Evolutionary conservation across 2,329 filamentous ascomycete species (phyloP), one percentile per base, ranked within the genome.

Genomic region (Hymenoscyphus salicellus): DNA sequence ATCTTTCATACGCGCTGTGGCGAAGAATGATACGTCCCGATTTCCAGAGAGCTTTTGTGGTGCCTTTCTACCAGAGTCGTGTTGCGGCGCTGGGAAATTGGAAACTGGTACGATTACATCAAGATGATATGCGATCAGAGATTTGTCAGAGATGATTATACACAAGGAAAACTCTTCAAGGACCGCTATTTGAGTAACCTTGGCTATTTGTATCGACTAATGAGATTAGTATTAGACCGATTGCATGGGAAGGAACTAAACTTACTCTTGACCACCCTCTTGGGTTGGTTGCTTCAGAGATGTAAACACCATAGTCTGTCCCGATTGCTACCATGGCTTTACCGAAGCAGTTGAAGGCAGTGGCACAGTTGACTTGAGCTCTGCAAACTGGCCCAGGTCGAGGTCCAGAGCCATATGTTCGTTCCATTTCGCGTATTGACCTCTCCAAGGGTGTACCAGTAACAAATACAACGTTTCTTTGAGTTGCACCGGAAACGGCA

Each of bases 1-100:
- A 66, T 99, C 95, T 81, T 99, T 99, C 93, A 99, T 97, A 65
- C 91, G 88, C 10, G 94, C 95, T 1, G 93, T 95, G 17, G 93
- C 92, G 76, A 99, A 99, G 82, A 98, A 99, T 16, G 93, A 91
- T 23, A 99, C 93, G 74, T 99, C 95, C 75, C 95, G 91, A 69
- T 89, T 90, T 32, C 89, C 89, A 2, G 88, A 91, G 38, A 99
- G 84, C 72, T 94, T 92, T 75, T 98, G 94, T 0, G 95, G 95
- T n/a, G 95, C 92, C 68, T 91, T 87, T 30, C 92, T 87, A 3
- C 88, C 83, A 55, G 88, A 94, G 75, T 96, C 92, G 69, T 86
- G 86, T 16, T 81, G 79, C 7, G 87, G 82, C 5, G 85, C 82
- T 8, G 87, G 83, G 71, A 84, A 88, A 71, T 83, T 86, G 1